A percentile compares a stretch with the other conserved stretches of the same genome.
These are phyloP conservation scores for Arthrobotrys conoides DNA, from an alignment of 2,329 filamentous ascomycete genomes.

Conservation along the genomic window DNA sequence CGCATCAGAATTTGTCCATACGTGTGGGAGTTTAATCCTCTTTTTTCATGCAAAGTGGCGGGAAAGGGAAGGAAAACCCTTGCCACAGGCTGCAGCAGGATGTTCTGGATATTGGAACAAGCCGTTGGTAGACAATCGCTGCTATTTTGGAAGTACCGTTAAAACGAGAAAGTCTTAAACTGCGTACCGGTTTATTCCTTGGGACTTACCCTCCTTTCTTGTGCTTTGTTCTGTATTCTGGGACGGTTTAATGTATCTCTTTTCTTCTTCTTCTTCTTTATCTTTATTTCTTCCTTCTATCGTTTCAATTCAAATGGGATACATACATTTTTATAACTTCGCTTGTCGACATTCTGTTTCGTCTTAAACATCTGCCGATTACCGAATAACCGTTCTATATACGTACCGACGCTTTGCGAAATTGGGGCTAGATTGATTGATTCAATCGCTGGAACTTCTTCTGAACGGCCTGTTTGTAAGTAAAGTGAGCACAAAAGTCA, in stretches of 20 bases:
- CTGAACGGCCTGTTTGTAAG: not conserved
- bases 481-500: too few species aligned
- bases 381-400: slow-evolving; percentile 14
- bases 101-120: slow-evolving; percentile 27
- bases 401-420: not conserved
- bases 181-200: slow-evolving; percentile 1
- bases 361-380: slow-evolving; percentile 36
- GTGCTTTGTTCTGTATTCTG: not conserved
- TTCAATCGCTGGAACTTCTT: slow-evolving; percentile 2
- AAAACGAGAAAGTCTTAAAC: not conserved
- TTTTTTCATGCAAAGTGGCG: slow-evolving; percentile 45
- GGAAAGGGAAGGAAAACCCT: slow-evolving; percentile 37
- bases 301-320: slow-evolving; percentile 23
- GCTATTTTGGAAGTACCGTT: slow-evolving; percentile 31
- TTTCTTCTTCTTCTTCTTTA: not conserved
- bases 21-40: slow-evolving; percentile 12
- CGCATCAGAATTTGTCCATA: slow-evolving; percentile 31
- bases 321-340: slow-evolving; percentile 32
- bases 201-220: not conserved
- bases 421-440: slow-evolving; percentile 1
- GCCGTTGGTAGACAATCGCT: slow-evolving; percentile 20
- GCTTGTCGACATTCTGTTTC: slow-evolving; percentile 53
- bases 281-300: slow-evolving; percentile 18
- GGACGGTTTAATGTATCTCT: too few species aligned
- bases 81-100: slow-evolving; percentile 18